Conservation (phyloP, 2,329 filamentous ascomycete species). For the Geosmithia putterillii region DNA sequence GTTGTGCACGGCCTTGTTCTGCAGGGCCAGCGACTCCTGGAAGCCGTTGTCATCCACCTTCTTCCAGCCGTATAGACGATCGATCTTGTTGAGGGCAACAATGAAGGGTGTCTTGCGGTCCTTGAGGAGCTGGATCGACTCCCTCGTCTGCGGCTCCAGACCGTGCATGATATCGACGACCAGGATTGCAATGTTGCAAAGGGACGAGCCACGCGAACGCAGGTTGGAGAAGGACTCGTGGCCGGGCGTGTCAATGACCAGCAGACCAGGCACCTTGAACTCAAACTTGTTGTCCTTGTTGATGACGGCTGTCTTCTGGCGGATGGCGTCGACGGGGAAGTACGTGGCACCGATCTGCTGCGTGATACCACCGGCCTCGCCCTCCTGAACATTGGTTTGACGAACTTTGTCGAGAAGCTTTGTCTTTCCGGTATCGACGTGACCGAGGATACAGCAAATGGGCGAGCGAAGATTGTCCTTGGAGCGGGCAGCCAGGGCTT, state of each 20-base stretch:
- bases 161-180: conserved; percentile 99
- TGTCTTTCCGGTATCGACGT: conserved; percentile 99
- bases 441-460: conserved; percentile 98
- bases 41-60: conserved; percentile 98
- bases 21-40: conserved; percentile 77
- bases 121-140: conserved; percentile 89
- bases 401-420: conserved; percentile 97
- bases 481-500: conserved; percentile 79
- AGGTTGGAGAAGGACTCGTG: conserved; percentile 99
- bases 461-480: conserved; percentile 92
- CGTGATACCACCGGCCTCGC: conserved; percentile 97
- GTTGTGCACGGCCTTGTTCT: conserved; percentile 86
- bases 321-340: conserved; percentile 89
- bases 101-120: conserved; percentile 97
- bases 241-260: conserved; percentile 96
- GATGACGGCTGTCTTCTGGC: conserved; percentile 85
- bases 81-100: conserved; percentile 98
- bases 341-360: conserved; percentile 99
- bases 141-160: conserved; percentile 89
- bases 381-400: conserved; percentile 97
- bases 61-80: conserved; percentile 98
- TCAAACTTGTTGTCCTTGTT: conserved; percentile 85
- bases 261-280: conserved; percentile 92
- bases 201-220: conserved; percentile 88
- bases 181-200: conserved; percentile 98